phyloP scores from a whole-genome alignment of 2,329 filamentous ascomycete genomes.

The Monosporascus sp. region DNA sequence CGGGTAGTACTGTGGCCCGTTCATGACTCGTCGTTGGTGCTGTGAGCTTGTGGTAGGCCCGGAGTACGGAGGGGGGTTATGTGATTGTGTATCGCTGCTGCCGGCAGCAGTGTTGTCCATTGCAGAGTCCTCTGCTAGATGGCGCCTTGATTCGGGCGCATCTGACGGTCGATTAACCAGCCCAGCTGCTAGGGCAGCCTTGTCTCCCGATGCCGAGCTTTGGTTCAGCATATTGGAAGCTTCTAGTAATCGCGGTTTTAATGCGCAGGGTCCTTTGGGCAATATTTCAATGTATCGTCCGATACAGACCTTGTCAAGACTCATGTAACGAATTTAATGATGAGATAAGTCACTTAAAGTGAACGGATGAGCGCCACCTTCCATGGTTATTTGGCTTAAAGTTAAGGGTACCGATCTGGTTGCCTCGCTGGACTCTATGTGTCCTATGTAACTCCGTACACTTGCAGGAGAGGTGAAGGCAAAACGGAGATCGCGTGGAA shows the following conservation, averaged over 20 bases:
- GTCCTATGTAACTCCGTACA: too few species aligned
- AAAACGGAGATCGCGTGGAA: too few species aligned
- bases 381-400: too few species aligned
- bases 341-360: too few species aligned
- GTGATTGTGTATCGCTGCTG: neutral
- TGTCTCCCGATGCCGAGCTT: conserved; percentile 11
- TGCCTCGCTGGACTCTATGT: too few species aligned
- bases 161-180: conserved; percentile 13
- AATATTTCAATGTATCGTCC: neutral
- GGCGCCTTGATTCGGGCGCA: conserved; percentile 5
- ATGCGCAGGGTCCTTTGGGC: neutral
- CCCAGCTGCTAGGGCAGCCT: conserved; percentile 9
- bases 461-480: too few species aligned
- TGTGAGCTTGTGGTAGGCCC: conserved; percentile 16
- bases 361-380: too few species aligned
- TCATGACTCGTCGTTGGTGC: conserved; percentile 10
- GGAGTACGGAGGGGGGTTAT: conserved; percentile 24
- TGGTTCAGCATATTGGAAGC: conserved; percentile 1
- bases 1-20: conserved; percentile 34
- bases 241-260: neutral
- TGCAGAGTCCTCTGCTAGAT: conserved; percentile 8
- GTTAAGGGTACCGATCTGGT: too few species aligned
- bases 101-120: conserved; percentile 1
- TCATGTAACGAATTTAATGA: too few species aligned
- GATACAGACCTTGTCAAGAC: too few species aligned